Conservation (phyloP, 805 yeast species). For the Spencermartinsiella europaea region DNA sequence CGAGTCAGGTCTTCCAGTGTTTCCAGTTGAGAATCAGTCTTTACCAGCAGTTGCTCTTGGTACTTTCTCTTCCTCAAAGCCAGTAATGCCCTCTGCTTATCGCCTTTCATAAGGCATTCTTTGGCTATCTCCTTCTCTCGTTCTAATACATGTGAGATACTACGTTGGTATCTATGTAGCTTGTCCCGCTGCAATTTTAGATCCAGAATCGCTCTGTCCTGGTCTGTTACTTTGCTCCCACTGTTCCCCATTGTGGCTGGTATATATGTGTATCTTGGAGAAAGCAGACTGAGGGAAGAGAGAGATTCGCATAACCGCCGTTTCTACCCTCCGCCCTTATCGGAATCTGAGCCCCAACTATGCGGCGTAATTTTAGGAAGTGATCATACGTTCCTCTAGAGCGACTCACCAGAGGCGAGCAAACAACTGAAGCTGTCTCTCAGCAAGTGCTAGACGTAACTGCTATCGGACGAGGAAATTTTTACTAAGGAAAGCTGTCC, state of each 20-base stretch:
- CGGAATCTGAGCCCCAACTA: too few species aligned
- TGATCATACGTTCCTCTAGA: too few species aligned
- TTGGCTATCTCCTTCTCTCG: conserved; percentile 60
- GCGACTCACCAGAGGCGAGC: too few species aligned
- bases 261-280: neutral
- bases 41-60: conserved; percentile 65
- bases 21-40: conserved; percentile 72
- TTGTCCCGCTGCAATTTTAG: conserved; percentile 86
- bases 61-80: conserved; percentile 74
- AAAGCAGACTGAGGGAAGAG: too few species aligned
- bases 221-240: conserved; percentile 60
- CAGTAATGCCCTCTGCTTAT: conserved; percentile 58
- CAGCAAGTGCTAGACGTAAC: too few species aligned
- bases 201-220: conserved; percentile 82
- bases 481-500: too few species aligned
- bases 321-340: too few species aligned
- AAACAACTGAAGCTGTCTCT: too few species aligned
- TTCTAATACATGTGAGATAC: conserved; percentile 51
- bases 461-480: too few species aligned
- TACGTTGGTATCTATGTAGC: conserved; percentile 63
- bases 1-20: conserved; percentile 62
- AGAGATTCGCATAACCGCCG: too few species aligned
- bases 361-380: too few species aligned
- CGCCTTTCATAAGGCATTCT: conserved; percentile 46
- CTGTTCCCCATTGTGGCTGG: conserved; percentile 32